Conservation (phyloP, 1,284 basidiomycete genomes). For the Thelephora terrestris region DNA sequence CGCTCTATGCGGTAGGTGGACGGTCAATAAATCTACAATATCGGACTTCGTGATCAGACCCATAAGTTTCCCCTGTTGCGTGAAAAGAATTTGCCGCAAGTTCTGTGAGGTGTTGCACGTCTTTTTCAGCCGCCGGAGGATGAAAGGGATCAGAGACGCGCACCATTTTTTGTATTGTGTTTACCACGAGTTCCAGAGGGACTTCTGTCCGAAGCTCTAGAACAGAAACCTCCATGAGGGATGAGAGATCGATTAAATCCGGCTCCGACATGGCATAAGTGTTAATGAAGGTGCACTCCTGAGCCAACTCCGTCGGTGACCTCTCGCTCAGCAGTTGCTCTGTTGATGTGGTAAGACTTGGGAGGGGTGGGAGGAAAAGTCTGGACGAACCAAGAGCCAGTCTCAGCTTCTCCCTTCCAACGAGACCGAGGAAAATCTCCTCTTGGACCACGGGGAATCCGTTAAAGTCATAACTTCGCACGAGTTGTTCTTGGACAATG, state of each 20-base stretch:
- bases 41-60: conserved; percentile 64
- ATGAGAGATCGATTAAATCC: conserved; percentile 36
- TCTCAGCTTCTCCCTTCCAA: conserved; percentile 42
- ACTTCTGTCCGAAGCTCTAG: conserved; percentile 57
- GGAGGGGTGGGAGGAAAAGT: not conserved
- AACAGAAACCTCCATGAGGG: conserved; percentile 44
- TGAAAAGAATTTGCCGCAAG: conserved; percentile 57
- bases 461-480: conserved; percentile 37
- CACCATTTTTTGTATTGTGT: conserved; percentile 65
- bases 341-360: conserved; percentile 9
- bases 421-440: conserved; percentile 47
- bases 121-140: not conserved
- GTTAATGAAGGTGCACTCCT: conserved; percentile 31
- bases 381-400: conserved; percentile 36
- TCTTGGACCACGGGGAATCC: conserved; percentile 54
- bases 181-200: conserved; percentile 58
- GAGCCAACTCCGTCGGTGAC: conserved; percentile 17
- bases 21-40: conserved; percentile 48
- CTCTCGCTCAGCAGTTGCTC: conserved; percentile 25
- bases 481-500: conserved; percentile 22
- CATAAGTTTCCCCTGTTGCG: conserved; percentile 43
- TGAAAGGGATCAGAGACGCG: conserved; percentile 11
- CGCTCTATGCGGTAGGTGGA: conserved; percentile 47
- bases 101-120: conserved; percentile 32
- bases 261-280: conserved; percentile 8